phyloP scores from a whole-genome alignment of 2,329 filamentous ascomycete species.

The Microdochium paspali region DNA sequence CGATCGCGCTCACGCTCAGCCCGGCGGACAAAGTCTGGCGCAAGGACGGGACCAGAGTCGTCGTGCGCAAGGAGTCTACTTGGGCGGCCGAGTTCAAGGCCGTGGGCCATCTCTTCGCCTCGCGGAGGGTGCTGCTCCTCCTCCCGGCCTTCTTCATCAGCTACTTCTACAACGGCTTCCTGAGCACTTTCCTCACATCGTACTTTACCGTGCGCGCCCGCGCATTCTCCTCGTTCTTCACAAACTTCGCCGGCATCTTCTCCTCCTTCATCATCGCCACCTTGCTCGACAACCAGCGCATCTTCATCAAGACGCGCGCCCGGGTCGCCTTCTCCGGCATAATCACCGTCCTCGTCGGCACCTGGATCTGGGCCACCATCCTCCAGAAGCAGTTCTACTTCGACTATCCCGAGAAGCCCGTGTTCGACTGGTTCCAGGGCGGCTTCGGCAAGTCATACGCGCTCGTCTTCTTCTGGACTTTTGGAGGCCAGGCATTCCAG shows the following conservation, averaged over 20 bases:
- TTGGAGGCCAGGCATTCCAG: constrained; percentile 20
- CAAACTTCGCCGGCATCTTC: constrained; percentile 21
- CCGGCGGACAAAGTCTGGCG: constrained; percentile 22
- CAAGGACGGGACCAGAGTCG: constrained; percentile 15
- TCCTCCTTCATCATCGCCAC: constrained; percentile 19
- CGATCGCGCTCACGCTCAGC: constrained; percentile 17
- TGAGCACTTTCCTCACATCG: constrained; percentile 18
- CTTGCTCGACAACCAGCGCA: constrained; percentile 18
- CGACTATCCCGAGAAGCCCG: constrained; percentile 12
- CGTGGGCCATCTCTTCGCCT: constrained; percentile 12
- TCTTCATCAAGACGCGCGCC: constrained; percentile 17
- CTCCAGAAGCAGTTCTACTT: constrained; percentile 21
- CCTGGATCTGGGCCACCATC: constrained; percentile 20
- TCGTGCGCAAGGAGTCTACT: constrained; percentile 14
- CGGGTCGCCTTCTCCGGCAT: constrained; percentile 15
- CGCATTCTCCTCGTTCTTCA: constrained; percentile 23
- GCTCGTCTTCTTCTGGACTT: constrained; percentile 18
- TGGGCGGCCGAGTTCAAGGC: constrained; percentile 18
- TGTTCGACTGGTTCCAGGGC: constrained; percentile 20
- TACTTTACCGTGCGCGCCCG: constrained; percentile 22
- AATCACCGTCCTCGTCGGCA: constrained; percentile 15
- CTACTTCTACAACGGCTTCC: constrained; percentile 23
- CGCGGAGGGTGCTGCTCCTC: constrained; percentile 18
- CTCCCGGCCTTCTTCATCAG: constrained; percentile 23
- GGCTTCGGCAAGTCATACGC: constrained; percentile 17